Evolutionary conservation across 768 basidiomycete genomes (phyloP), one percentile per base, ranked within the genome.

Genomic region (Tephrocybe sp.): DNA sequence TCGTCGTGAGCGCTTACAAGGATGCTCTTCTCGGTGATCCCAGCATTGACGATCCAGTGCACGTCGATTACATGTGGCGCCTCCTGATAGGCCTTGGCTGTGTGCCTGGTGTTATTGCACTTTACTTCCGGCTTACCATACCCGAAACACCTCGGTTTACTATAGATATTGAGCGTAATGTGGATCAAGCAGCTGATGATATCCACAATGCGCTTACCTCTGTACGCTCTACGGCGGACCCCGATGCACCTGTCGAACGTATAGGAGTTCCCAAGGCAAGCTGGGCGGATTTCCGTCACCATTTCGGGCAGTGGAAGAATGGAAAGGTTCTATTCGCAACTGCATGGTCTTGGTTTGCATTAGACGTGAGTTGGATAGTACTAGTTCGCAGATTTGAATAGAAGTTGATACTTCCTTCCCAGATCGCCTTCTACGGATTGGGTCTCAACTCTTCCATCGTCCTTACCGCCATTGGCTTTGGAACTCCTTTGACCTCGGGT

Each of bases 71-170:
- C 61, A 77, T 82, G 62, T 94, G 91, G 92, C 85, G 92, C 60
- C 69, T 93, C 42, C 76, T 94, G 61, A 91, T 94, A 64, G 91
- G 91, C 59, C 73, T 94, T 33, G 92, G 92, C 38, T 87, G 84
- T 49, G 73, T 94, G 38, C 92, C 92, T 27, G 91, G 81, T 47
- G 76, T 75, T 30, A 61, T 91, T 50, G 91, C 90, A n/a, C 80
- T 93, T 39, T 93, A 91, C 73, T 93, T 90, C 85, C 88, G 91
- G 63, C 78, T 93, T 31, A 92, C 91, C 23, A 93, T 94, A 60
- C 89, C 91, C 3, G 91, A 94, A 65, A 93, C 91, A 0, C 91
- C 92, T 18, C 89, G 91, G 53, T 80, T 77, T 66, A 94, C 91
- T 52, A 92, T 93, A 86, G 91, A 94, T 72, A 79, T 94, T 53